These are phyloP conservation scores for Syzygium grande DNA, from an alignment of 345 rosid genomes.

Conservation along the genomic window DNA sequence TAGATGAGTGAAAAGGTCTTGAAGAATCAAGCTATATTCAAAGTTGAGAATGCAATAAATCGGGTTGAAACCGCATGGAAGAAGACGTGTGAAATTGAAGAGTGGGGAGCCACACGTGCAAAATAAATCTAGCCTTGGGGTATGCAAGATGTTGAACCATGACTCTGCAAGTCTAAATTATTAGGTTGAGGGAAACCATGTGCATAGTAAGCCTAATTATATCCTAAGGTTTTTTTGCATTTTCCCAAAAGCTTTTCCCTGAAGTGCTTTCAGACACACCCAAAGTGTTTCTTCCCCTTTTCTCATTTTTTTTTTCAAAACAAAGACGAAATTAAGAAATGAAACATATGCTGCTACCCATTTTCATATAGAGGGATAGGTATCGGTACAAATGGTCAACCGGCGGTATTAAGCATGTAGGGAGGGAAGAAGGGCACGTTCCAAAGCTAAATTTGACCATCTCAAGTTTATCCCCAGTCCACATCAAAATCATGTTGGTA, in stretches of 20 bases:
- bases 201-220: neutral
- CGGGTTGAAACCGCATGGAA: neutral
- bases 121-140: rapidly evolving
- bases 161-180: neutral
- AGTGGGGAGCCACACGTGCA: neutral
- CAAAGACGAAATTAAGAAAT: neutral
- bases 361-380: neutral
- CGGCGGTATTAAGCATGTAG: neutral
- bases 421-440: neutral
- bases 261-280: neutral
- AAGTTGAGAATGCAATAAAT: neutral
- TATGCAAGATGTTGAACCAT: neutral
- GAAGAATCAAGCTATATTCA: neutral
- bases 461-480: neutral
- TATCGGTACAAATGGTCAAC: neutral
- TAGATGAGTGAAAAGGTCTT: neutral
- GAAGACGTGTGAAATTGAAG: neutral
- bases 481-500: neutral
- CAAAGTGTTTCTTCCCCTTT: neutral
- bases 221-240: neutral
- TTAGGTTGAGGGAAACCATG: neutral
- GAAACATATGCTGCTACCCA: neutral
- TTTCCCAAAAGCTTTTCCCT: too few relatives aligned
- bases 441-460: neutral
- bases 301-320: neutral